A percentile compares a stretch with the other conserved stretches of the same genome.
Evolutionary conservation across 352 stramenopile species (phyloP).

Genomic region (Pythium biforme): DNA sequence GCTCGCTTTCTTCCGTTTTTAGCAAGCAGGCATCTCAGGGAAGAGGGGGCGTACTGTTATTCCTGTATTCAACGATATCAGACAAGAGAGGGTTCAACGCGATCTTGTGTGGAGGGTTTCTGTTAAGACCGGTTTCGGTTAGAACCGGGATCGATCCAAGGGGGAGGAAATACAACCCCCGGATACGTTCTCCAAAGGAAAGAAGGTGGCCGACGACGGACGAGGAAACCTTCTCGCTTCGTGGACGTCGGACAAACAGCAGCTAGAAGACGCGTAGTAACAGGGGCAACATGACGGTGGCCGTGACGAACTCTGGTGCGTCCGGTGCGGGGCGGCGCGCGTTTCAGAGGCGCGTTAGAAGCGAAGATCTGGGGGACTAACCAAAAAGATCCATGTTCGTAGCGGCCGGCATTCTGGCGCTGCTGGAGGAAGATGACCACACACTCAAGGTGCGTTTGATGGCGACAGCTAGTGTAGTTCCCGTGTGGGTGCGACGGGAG

Average conservation of each 20-base stretch:
- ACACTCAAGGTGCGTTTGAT: conserved; percentile 63
- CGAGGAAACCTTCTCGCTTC: not conserved
- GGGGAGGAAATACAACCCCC: conserved; percentile 18
- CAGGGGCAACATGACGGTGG: conserved; percentile 41
- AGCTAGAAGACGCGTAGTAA: conserved; percentile 23
- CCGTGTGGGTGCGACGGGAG: too few species aligned
- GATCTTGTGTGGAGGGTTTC: conserved; percentile 20
- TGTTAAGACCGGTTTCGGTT: conserved; percentile 17
- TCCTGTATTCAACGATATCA: not conserved
- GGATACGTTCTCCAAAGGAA: conserved; percentile 23
- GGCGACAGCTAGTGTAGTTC: too few species aligned
- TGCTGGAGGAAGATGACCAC: conserved; percentile 92
- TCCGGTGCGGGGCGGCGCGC: conserved; percentile 7
- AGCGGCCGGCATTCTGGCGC: conserved; percentile 87
- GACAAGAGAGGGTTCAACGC: conserved; percentile 18
- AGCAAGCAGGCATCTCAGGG: conserved; percentile 21
- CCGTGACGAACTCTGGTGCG: conserved; percentile 60
- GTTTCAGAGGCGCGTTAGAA: not conserved
- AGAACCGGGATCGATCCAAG: conserved; percentile 12
- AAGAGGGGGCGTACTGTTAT: not conserved
- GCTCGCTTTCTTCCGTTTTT: conserved; percentile 28
- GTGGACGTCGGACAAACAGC: not conserved
- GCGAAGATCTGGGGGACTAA: conserved; percentile 3
- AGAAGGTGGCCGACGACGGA: conserved; percentile 3
- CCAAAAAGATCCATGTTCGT: not conserved